phyloP scores from a whole-genome alignment of 2,329 filamentous ascomycete species.

The Diaporthe sp. region DNA sequence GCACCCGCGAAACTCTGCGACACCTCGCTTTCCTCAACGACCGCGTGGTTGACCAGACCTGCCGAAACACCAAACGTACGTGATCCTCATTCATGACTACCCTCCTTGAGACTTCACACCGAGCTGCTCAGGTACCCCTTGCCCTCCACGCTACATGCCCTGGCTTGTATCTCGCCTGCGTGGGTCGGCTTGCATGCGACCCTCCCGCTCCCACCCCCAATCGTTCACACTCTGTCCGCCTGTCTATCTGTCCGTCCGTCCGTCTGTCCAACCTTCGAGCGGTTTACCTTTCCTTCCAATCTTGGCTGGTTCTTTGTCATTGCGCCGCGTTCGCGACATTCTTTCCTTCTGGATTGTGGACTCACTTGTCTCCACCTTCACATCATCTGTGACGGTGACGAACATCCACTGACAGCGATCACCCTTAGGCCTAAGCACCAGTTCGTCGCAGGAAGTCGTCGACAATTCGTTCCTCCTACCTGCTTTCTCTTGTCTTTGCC shows the following conservation, averaged over 20 bases:
- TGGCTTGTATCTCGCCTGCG: slow-evolving; percentile 41
- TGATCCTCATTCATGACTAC: slow-evolving; percentile 51
- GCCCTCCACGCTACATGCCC: slow-evolving; percentile 43
- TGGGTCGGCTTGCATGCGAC: slow-evolving; percentile 39
- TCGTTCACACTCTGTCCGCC: slow-evolving; percentile 15
- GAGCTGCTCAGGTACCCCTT: slow-evolving; percentile 50
- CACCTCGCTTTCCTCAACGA: slow-evolving; percentile 42
- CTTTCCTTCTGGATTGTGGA: slow-evolving; percentile 38
- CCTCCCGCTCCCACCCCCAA: slow-evolving; percentile 41
- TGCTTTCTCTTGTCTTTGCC: background rate
- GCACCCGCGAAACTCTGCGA: slow-evolving; percentile 38
- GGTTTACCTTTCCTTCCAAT: slow-evolving; percentile 36
- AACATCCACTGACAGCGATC: slow-evolving; percentile 32
- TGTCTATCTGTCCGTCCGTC: slow-evolving; percentile 1
- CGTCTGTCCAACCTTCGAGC: slow-evolving; percentile 5
- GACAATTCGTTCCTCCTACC: background rate
- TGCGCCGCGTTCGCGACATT: slow-evolving; percentile 17
- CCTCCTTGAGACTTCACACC: slow-evolving; percentile 47
- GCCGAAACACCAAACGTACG: slow-evolving; percentile 60
- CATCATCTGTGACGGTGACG: slow-evolving; percentile 1
- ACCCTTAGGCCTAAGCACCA: slow-evolving; percentile 12
- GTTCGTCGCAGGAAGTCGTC: slow-evolving; percentile 8
- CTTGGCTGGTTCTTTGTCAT: slow-evolving; percentile 32
- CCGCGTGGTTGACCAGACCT: slow-evolving; percentile 49
- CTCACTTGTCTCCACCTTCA: slow-evolving; percentile 14